These are phyloP conservation scores for Lachancea quebecensis DNA, from an alignment of 805 yeast genomes.

Conservation along the genomic window DNA sequence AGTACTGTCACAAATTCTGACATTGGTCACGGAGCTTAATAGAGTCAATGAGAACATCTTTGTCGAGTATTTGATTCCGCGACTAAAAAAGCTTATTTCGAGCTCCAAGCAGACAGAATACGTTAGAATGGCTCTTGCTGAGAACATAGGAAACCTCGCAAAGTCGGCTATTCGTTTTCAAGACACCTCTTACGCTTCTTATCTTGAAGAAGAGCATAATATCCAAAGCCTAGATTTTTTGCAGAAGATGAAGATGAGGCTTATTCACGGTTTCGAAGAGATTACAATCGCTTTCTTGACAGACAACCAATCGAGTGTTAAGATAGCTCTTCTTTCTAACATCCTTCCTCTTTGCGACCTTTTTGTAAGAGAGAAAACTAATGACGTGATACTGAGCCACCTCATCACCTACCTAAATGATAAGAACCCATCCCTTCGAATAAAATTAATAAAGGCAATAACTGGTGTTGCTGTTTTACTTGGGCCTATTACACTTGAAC, in stretches of 20 bases:
- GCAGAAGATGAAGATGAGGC: constrained; percentile 18
- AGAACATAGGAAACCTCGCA: constrained; percentile 68
- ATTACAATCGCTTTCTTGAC: constrained; percentile 61
- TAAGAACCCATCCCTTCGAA: constrained; percentile 54
- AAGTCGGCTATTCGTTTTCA: constrained; percentile 54
- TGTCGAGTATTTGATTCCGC: constrained; percentile 76
- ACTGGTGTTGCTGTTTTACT: constrained; percentile 70
- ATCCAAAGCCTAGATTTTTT: constrained; percentile 17
- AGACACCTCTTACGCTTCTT: constrained; percentile 44
- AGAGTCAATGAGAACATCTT: constrained; percentile 73
- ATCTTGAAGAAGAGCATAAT: constrained; percentile 9
- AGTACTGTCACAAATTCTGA: constrained; percentile 59
- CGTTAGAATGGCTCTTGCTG: constrained; percentile 63
- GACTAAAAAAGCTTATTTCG: constrained; percentile 41
- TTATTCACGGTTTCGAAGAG: constrained; percentile 46
- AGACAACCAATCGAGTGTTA: constrained; percentile 59
- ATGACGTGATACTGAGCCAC: constrained; percentile 84
- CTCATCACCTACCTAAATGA: constrained; percentile 88
- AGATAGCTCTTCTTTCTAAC: constrained; percentile 59
- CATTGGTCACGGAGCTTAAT: constrained; percentile 55
- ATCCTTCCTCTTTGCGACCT: constrained; percentile 74
- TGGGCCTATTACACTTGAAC: constrained; percentile 78
- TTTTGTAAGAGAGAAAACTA: constrained; percentile 81
- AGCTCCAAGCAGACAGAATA: constrained; percentile 35
- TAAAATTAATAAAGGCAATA: constrained; percentile 65